Percentiles rank a stretch among this genome's conserved stretches.
Conservation (phyloP, 2,329 filamentous ascomycete species). For the Neopestalotiopsis clavispora region DNA sequence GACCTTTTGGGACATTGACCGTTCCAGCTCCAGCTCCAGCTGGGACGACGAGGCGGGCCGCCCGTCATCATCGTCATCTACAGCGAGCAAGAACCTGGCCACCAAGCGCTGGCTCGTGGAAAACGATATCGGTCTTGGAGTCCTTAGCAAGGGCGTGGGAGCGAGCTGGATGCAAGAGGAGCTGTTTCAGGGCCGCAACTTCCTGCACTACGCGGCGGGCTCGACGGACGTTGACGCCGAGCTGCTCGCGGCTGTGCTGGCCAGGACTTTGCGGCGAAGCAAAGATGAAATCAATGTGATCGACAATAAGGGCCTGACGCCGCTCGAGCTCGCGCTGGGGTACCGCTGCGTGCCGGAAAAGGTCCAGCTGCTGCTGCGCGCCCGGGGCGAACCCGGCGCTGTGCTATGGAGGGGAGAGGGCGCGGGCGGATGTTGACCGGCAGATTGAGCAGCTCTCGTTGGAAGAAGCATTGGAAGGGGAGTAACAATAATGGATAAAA, state of each 20-base stretch:
- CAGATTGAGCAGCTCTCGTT: not conserved
- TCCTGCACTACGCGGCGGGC: slow-evolving; percentile 5
- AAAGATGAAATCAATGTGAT: not conserved
- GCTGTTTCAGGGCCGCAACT: slow-evolving; percentile 3
- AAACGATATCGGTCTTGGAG: not conserved
- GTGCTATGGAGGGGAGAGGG: slow-evolving; percentile 7
- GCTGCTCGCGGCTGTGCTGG: not conserved
- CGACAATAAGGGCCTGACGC: slow-evolving; percentile 3
- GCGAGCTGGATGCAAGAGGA: slow-evolving; percentile 9
- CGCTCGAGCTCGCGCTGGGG: slow-evolving; percentile 9
- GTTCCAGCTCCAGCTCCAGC: not conserved
- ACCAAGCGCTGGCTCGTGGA: slow-evolving; percentile 10
- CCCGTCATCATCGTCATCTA: not conserved
- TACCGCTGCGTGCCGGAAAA: slow-evolving; percentile 7
- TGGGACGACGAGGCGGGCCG: slow-evolving; percentile 1
- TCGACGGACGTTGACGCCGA: slow-evolving; percentile 1
- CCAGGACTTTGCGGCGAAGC: not conserved
- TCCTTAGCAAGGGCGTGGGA: slow-evolving; percentile 1
- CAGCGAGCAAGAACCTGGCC: slow-evolving; percentile 4
- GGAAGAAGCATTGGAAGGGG: not conserved
- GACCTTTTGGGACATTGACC: slow-evolving; percentile 9
- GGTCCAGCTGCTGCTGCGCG: not conserved
- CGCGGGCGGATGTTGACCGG: slow-evolving; percentile 1
- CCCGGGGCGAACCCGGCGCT: not conserved
- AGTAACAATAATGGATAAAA: not conserved